Evolutionary conservation across 2,329 filamentous ascomycete species (phyloP), one percentile per base, ranked within the genome.

Genomic region (Fusarium haematococcum): DNA sequence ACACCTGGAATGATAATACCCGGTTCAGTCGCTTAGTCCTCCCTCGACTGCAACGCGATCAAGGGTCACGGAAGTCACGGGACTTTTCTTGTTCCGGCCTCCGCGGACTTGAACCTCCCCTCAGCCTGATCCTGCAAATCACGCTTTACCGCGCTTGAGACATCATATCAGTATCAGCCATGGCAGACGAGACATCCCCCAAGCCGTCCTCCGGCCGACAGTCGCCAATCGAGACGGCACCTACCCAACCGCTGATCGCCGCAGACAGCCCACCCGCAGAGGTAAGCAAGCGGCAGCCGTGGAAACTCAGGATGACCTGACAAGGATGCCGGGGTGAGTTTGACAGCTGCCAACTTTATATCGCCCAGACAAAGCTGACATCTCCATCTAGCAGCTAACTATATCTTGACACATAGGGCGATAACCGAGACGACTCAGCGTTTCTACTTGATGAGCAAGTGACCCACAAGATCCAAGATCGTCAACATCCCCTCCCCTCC

Each of bases 391-490:
- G 52, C 20, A 35, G 16, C 32, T 57, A 57, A 57, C n/a, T 7
- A 23, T 9, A 57, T 57, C 18, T 35, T 52, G 48, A 33, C 32
- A 23, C 16, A 35, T 37, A 57, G 54, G 54, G 16, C 32, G 18
- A 52, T 52, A 32, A 52, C 48, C 48, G 48, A 52, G 23, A 43
- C 52, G 63, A 65, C 32, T 65, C 63, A 14, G 30, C 37, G 37
- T 58, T 43, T 35, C 52, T 33, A 18, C 27, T 20, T 45, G 63
- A 65, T 27, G 43, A n/a, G 63, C 39, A 43, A 45, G 63, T 65
- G 41, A 59, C 20, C 63, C 63, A 43, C 52, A 5, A 50, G 48
- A 62, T 48, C 37, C 30, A 43, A 32, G 25, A 58, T 57, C 54
- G 54, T 37, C 54, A 52, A 25, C 20, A 25, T 45, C 43, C 20